Evolutionary conservation across 306 rosid genomes (phyloP).

Genomic region (Vigna angularis): DNA sequence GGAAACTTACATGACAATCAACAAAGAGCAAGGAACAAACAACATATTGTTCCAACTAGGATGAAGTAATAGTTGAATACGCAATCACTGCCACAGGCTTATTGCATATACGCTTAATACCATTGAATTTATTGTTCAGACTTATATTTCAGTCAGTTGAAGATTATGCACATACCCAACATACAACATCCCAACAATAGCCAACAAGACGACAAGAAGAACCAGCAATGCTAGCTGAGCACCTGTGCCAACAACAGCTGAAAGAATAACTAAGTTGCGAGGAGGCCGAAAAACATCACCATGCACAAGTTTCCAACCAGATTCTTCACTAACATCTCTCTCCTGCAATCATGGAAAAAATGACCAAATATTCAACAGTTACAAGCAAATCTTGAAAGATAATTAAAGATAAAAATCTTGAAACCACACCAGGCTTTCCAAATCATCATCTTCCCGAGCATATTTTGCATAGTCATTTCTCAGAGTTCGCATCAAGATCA

Average conservation of each 20-base stretch:
- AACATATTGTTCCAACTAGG: slow-evolving; percentile 26
- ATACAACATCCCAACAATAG: slow-evolving; percentile 97
- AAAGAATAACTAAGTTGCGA: slow-evolving; percentile 76
- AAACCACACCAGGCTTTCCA: slow-evolving; percentile 85
- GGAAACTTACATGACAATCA: slow-evolving; percentile 22
- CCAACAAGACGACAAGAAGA: slow-evolving; percentile 91
- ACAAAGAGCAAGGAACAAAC: not conserved
- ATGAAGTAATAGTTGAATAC: slow-evolving; percentile 8
- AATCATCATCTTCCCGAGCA: slow-evolving; percentile 97
- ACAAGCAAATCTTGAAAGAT: no score
- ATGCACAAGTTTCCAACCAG: slow-evolving; percentile 99
- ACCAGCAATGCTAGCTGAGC: slow-evolving; percentile 96
- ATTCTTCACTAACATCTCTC: slow-evolving; percentile 97
- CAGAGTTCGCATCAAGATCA: slow-evolving; percentile 98
- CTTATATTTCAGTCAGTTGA: slow-evolving; percentile 28
- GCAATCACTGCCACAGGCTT: slow-evolving; percentile 34
- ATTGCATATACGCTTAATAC: not conserved
- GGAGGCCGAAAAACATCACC: slow-evolving; percentile 99
- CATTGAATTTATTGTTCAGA: slow-evolving; percentile 22
- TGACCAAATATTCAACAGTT: slow-evolving; percentile 34
- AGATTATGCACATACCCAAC: slow-evolving; percentile 59
- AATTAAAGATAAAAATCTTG: slow-evolving; percentile 30
- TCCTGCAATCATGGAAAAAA: slow-evolving; percentile 60
- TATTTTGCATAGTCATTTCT: slow-evolving; percentile 99
- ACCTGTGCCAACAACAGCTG: slow-evolving; percentile 98